Conservation (phyloP, 2,329 filamentous ascomycete species). For the Pezicula carpinea region DNA sequence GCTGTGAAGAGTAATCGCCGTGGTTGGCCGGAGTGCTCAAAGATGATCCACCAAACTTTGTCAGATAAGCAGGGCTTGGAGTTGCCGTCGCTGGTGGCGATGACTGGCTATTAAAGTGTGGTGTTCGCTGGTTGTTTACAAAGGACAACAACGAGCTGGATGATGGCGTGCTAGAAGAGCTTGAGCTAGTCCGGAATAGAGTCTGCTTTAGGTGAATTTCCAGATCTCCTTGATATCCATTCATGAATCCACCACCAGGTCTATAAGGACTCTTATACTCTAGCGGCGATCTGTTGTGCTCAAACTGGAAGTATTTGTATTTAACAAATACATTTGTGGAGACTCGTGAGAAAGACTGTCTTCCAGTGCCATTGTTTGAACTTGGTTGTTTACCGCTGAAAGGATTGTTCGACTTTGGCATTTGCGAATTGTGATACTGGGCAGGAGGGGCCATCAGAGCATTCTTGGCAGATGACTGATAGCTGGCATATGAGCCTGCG, state of each 20-base stretch:
- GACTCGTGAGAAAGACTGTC: conserved; percentile 1
- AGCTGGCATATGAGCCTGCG: background rate
- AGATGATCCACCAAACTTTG: no score
- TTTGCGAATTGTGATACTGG: conserved; percentile 2
- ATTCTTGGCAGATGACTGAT: background rate
- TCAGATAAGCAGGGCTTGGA: background rate
- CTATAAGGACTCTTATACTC: conserved; percentile 58
- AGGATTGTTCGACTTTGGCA: conserved; percentile 20
- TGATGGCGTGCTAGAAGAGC: background rate
- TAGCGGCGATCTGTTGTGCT: conserved; percentile 53
- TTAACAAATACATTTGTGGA: conserved; percentile 25
- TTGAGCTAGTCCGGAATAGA: conserved; percentile 19
- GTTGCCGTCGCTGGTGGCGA: conserved; percentile 5
- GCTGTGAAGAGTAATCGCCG: conserved; percentile 3
- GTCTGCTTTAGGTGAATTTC: conserved; percentile 24
- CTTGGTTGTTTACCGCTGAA: conserved; percentile 18
- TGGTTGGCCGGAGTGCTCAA: conserved; percentile 2
- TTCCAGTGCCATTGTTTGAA: background rate
- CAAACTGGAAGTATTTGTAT: conserved; percentile 50
- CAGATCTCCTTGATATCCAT: conserved; percentile 49
- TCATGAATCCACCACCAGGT: conserved; percentile 51
- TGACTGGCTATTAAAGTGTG: conserved; percentile 9
- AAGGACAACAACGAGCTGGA: conserved; percentile 11
- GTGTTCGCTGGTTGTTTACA: conserved; percentile 4
- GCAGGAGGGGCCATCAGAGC: background rate